Base-by-base conservation (phyloP, 148 eudicot species). In the Polygonum maritimum region DNA sequence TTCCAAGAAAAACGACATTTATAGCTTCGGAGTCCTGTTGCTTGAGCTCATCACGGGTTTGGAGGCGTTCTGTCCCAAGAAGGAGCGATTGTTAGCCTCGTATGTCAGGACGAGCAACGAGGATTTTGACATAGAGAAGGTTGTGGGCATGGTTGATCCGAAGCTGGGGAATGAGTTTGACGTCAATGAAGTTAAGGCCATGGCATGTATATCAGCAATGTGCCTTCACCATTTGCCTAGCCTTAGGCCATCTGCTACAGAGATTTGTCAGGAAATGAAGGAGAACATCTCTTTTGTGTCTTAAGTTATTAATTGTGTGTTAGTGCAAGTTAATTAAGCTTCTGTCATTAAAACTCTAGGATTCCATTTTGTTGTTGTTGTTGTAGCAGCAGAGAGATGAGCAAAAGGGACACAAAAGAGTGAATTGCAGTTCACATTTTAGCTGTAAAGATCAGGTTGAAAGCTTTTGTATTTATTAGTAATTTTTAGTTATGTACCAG, bases 1-100 rank as follows among this genome's bases (percentile, higher is more conserved):
- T 44, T 91, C 98, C 0, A 93, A 93, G 73, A 93, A 91, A 82
- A 91, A 84, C 40, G 98, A 93, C 55, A 74, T 93, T 4, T 93
- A 93, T 71, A 87, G 94, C 48, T 88, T 82, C 14, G 98, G 98
- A 12, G 89, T 93, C 33, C 75, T 93, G 22, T 16, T 93, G 1
- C 81, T 93, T 4, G 94, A 93, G 75, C 89, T 93, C 39, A 76
- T 93, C 16, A 88, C 96, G 1, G 98, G 98, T 39, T 33, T 74
- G 21, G 96, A 91, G 80, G 92, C 98, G 9, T 83, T 87, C 18
- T 75, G 80, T 19, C 36, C 86, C 2, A 76, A 77, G 26, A 85
- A 75, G 8, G 86, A 90, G n/a, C 75, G 83, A 47, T 80, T 85
- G 73, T 73, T 93, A 14, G 81, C 88, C 0, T 80, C 87, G 8